Evolutionary conservation across 1,139 yeast species (phyloP), one percentile per base, ranked within the genome.

Genomic region (Geotrichum aggregatum): DNA sequence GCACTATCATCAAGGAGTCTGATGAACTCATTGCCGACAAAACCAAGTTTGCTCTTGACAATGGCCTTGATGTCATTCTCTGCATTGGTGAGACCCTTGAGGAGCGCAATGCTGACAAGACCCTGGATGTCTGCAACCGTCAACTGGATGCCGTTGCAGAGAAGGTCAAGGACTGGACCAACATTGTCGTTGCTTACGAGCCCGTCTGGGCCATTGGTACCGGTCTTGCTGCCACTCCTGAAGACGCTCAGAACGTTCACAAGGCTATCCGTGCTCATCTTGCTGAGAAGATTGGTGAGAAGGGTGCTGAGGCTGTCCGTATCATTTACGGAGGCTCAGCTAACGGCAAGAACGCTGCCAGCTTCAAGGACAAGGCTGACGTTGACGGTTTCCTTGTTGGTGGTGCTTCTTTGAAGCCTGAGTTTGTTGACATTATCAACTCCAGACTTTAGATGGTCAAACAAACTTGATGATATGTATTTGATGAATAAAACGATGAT

Each of bases 141-240:
- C 98, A 92, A 80, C 79, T 92, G 71, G 80, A 83, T 63, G 97
- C 98, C 59, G 97, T 85, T 58, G 76, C 87, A 66, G 86, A 82
- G 70, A 77, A 84, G 63, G 84, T 91, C 60, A 73, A 79, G 65
- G 98, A 91, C 82, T 92, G 98, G 98, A 68, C 84, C 61, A 79
- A 87, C 73, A 78, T 92, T 64, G 98, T 92, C 61, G 77, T 94
- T 72, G 99, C 98, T 69, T 94, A 94, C 77, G 98, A 92, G 78
- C 99, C 99, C 66, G 96, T 92, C 64, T 92, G 98, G 98, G 99
- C 99, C 64, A 92, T 92, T 68, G 99, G 99, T 73, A 91, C 98
- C 64, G 99, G 99, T 69, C 83, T 92, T 69, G 97, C 98, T 68
- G 98, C 98, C 61, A 92, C 98, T 64, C 91, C 98, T 62, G 88